Conservation (phyloP, 2,329 filamentous ascomycete species). For the Stemphylium vesicarium region DNA sequence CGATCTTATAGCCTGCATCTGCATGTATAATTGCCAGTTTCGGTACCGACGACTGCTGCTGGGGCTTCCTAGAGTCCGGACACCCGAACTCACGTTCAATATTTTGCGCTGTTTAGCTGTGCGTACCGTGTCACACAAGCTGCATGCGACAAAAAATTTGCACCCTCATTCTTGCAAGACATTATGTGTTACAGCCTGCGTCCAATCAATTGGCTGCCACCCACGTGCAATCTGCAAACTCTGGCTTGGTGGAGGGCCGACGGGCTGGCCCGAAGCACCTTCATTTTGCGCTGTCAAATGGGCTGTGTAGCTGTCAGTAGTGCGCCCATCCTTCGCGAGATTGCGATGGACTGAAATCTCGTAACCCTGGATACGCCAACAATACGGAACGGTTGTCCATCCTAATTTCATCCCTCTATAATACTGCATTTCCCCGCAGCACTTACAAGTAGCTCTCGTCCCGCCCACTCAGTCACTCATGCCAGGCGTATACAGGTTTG, state of each 20-base stretch:
- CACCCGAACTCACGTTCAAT: background rate
- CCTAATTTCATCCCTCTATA: conserved; percentile 16
- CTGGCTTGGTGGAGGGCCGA: background rate
- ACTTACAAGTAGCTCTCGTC: background rate
- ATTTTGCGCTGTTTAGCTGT: no score
- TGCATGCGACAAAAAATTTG: no score
- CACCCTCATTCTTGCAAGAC: background rate
- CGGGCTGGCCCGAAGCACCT: conserved; percentile 10
- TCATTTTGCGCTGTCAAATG: conserved; percentile 18
- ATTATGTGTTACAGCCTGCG: background rate
- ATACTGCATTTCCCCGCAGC: conserved; percentile 2
- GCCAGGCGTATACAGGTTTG: background rate
- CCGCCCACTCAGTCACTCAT: background rate
- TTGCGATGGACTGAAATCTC: conserved; percentile 16
- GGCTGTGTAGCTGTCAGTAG: background rate
- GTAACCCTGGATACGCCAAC: background rate
- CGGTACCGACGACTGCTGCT: background rate
- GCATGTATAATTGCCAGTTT: background rate
- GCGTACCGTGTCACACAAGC: no score
- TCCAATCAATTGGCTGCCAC: background rate
- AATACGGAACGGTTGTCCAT: conserved; percentile 3
- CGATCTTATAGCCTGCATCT: conserved; percentile 4
- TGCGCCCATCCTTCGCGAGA: conserved; percentile 3
- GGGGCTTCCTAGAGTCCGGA: no score
- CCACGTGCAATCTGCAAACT: background rate